Percentiles rank a stretch among this genome's conserved stretches.
Conservation (phyloP, 495 filamentous ascomycete species). For the Aspergillus incahuasiensis region DNA sequence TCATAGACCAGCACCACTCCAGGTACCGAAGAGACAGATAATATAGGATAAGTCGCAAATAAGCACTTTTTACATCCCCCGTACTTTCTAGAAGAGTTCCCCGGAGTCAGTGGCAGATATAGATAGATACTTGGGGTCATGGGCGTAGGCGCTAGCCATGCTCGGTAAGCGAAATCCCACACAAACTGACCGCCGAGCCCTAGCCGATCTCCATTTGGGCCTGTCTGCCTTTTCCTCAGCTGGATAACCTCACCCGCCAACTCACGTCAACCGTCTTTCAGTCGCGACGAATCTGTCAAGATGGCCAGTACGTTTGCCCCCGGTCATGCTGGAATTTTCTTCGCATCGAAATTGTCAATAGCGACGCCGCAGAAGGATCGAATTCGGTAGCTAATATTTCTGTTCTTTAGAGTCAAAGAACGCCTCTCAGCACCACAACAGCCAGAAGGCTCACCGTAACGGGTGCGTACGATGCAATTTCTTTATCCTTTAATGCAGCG, state of each 20-base stretch:
- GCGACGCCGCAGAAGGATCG: neutral
- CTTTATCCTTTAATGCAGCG: neutral
- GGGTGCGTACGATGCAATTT: constrained; percentile 58
- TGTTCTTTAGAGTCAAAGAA: constrained; percentile 84
- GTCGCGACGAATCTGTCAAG: constrained; percentile 47
- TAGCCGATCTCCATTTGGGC: constrained; percentile 34
- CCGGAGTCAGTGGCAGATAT: neutral
- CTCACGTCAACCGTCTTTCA: constrained; percentile 30
- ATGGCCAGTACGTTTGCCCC: constrained; percentile 45
- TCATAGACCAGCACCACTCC: neutral
- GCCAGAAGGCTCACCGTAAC: constrained; percentile 95
- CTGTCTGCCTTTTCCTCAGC: constrained; percentile 20
- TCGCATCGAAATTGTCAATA: neutral
- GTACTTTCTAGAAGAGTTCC: neutral
- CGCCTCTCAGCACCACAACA: constrained; percentile 96
- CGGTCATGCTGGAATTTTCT: neutral
- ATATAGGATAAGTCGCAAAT: too few relatives aligned
- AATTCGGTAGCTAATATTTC: constrained; percentile 27
- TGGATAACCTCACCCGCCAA: constrained; percentile 28
- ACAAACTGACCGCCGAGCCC: constrained; percentile 33
- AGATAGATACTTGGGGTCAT: neutral
- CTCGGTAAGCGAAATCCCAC: constrained; percentile 48
- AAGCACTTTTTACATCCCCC: neutral
- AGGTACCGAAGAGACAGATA: neutral
- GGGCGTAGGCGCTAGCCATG: constrained; percentile 17